Base-by-base conservation (phyloP, 129 eudicot genomes). In the Kitagawia praeruptora region DNA sequence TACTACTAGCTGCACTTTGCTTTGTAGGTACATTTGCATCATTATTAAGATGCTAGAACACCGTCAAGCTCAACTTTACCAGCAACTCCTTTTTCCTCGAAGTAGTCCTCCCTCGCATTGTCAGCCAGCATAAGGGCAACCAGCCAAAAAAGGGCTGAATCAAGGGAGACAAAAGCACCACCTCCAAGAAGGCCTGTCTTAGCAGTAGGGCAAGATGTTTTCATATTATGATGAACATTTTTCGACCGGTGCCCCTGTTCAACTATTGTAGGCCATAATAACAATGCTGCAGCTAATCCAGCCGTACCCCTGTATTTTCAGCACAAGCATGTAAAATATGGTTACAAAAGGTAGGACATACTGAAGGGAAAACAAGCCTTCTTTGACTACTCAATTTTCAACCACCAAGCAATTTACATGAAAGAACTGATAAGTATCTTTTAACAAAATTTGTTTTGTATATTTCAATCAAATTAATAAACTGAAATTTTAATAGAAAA, bases 181-280 rank as follows among this genome's bases (percentile, higher is more conserved):
- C 98, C 98, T n/a, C 98, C 98, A 73, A 94, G 91, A 81, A 94
- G 86, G 5, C 98, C 97, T 0, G 98, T 94, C 87, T 94, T 94
- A 46, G 98, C 98, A 49, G 98, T 94, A 4, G 98, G 98, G 91
- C 97, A 94, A 10, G 77, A 37, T 25, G 91, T 88, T 80, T 83
- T 77, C 75, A 88, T 79, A 80, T 94, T 82, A 84, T 85, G 86
- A 81, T 94, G 93, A 70, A 94, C 85, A 28, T 89, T 91, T 75
- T 80, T 80, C 45, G 74, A 31, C n/a, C 83, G 78, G 80, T 94
- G 98, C 15, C 80, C 83, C 79, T 91, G 97, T 82, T 92, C 98
- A 0, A 89, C 85, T 40, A 94, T 79, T 25, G 97, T 92, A 28
- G 98, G 97, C 98, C 97, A 94, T 63, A 94, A 77, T 72, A 90